Evolutionary conservation across 805 yeast species (phyloP).

Genomic region (Isabelozyma rhagii): DNA sequence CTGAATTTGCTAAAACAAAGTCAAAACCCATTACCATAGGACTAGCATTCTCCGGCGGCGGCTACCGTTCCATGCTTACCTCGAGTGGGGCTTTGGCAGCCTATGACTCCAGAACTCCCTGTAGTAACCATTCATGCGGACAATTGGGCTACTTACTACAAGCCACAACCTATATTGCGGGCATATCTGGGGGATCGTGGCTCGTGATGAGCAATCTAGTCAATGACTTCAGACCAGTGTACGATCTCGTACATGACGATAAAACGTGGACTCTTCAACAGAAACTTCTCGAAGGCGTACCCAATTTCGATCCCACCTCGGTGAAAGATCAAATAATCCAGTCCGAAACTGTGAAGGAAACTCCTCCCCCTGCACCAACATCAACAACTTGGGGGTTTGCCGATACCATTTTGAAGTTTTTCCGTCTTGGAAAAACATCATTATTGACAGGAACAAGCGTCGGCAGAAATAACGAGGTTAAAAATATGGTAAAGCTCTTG

Average conservation of each 20-base stretch:
- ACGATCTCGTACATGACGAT: slow-evolving; percentile 14
- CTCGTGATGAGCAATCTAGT: slow-evolving; percentile 46
- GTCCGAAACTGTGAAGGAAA: not conserved
- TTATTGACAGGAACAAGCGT: not conserved
- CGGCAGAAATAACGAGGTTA: not conserved
- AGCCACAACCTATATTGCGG: slow-evolving; percentile 53
- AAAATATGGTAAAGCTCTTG: not conserved
- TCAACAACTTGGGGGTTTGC: not conserved
- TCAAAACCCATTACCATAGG: slow-evolving; percentile 26
- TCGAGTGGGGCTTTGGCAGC: slow-evolving; percentile 58
- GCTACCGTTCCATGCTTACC: slow-evolving; percentile 56
- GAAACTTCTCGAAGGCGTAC: slow-evolving; percentile 55
- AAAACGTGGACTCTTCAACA: slow-evolving; percentile 42
- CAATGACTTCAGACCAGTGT: slow-evolving; percentile 26
- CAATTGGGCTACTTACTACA: slow-evolving; percentile 54
- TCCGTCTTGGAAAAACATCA: not conserved
- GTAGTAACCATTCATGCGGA: slow-evolving; percentile 12
- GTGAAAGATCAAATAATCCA: not conserved
- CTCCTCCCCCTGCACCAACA: no score
- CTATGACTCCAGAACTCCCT: slow-evolving; percentile 43
- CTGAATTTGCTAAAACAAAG: slow-evolving; percentile 13
- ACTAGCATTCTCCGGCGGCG: slow-evolving; percentile 49
- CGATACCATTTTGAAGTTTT: not conserved
- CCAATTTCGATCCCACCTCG: slow-evolving; percentile 41
- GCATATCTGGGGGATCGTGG: slow-evolving; percentile 77